Evolutionary conservation across 805 yeast species (phyloP).

Genomic region (Candida ortonii): DNA sequence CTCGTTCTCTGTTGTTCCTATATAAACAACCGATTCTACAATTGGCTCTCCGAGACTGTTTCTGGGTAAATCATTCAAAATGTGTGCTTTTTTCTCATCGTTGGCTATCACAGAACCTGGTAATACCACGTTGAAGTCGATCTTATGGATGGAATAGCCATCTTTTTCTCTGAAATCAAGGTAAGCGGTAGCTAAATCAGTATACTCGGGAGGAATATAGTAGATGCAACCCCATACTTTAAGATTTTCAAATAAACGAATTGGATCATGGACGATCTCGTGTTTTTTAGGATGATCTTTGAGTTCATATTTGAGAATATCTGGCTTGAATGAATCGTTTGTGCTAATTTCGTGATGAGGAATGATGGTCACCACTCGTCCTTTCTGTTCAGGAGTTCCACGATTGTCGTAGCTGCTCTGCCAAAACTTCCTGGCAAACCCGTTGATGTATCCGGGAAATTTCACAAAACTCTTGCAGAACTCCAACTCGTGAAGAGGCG

Average conservation of each 20-base stretch:
- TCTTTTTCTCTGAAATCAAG: constrained; percentile 84
- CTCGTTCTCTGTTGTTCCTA: constrained; percentile 76
- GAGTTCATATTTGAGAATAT: constrained; percentile 35
- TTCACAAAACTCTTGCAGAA: constrained; percentile 23
- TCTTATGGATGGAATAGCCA: constrained; percentile 72
- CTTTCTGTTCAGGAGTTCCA: constrained; percentile 84
- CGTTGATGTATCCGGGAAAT: constrained; percentile 70
- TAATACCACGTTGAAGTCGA: constrained; percentile 55
- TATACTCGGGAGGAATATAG: constrained; percentile 65
- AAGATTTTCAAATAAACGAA: constrained; percentile 41
- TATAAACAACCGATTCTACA: constrained; percentile 65
- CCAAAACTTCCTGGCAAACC: constrained; percentile 85
- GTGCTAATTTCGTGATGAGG: constrained; percentile 52
- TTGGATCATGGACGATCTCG: constrained; percentile 13
- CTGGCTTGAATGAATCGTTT: constrained; percentile 40
- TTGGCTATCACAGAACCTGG: constrained; percentile 16
- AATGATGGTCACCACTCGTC: constrained; percentile 82
- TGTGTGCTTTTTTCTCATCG: constrained; percentile 21
- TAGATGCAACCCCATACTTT: constrained; percentile 81
- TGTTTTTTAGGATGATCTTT: constrained; percentile 14
- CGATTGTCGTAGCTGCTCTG: constrained; percentile 87
- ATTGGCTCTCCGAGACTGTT: constrained; percentile 37
- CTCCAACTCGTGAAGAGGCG: constrained; percentile 66
- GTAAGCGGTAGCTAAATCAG: constrained; percentile 59
- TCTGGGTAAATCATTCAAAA: constrained; percentile 29